Percentiles rank a stretch among this genome's conserved stretches.
Conservation (phyloP, 352 stramenopile genomes). For the Phytopythium oedochilum region DNA sequence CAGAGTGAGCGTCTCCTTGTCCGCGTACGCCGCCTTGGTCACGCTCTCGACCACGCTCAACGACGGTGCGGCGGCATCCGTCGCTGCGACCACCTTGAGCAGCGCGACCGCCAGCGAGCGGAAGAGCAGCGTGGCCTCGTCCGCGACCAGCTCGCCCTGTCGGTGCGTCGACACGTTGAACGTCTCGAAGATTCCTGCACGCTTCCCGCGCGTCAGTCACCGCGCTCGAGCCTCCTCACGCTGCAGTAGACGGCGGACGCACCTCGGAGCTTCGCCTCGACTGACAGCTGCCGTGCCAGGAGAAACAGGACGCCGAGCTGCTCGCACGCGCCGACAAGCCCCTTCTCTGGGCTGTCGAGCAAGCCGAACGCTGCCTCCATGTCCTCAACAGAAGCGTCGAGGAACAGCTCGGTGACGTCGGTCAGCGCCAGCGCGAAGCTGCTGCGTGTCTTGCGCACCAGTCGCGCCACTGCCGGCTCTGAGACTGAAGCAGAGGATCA, state of each 20-base stretch:
- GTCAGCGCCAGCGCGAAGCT: conserved; percentile 9
- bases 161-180: conserved; percentile 31
- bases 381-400: neutral
- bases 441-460: conserved; percentile 6
- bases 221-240: neutral
- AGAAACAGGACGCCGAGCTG: conserved; percentile 16
- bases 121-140: conserved; percentile 28
- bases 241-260: neutral
- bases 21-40: conserved; percentile 21
- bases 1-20: conserved; percentile 17
- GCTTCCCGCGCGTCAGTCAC: neutral
- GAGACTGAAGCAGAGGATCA: conserved; percentile 5
- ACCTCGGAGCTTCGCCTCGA: conserved; percentile 16
- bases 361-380: conserved; percentile 11
- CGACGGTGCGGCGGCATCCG: neutral
- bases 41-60: conserved; percentile 20
- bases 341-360: conserved; percentile 8
- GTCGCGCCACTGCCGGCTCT: conserved; percentile 3
- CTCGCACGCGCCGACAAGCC: conserved; percentile 16
- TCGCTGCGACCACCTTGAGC: conserved; percentile 9
- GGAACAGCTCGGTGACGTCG: conserved; percentile 8
- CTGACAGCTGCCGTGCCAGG: conserved; percentile 10
- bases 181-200: conserved; percentile 20
- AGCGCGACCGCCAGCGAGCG: conserved; percentile 10
- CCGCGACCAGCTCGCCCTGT: conserved; percentile 16